Evolutionary conservation across 2,329 filamentous ascomycete genomes (phyloP).

Genomic region (Colletotrichum cereale): DNA sequence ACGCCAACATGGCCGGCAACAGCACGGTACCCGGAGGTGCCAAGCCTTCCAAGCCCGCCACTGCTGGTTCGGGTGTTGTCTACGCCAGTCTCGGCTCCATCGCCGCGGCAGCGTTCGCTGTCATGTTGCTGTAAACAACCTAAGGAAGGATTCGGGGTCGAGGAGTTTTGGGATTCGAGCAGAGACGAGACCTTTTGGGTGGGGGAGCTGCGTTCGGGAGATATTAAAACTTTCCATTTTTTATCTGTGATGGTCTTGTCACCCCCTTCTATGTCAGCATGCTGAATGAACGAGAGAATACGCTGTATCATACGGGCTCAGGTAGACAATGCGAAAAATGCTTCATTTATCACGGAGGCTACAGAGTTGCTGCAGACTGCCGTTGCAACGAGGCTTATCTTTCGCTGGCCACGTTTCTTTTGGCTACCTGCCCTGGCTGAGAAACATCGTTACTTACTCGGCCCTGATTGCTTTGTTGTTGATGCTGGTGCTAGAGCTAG

Average conservation of each 20-base stretch:
- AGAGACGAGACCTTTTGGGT: background rate
- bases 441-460: background rate
- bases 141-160: background rate
- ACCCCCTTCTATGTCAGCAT: conserved; percentile 2
- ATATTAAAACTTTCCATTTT: background rate
- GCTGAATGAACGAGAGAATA: conserved; percentile 9
- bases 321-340: conserved; percentile 33
- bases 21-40: conserved; percentile 3
- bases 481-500: background rate
- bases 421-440: background rate
- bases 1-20: conserved; percentile 42
- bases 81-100: conserved; percentile 27
- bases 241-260: conserved; percentile 23
- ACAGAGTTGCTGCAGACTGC: background rate
- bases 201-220: background rate
- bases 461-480: background rate
- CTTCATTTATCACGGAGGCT: conserved; percentile 2
- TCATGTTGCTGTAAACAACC: conserved; percentile 27
- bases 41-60: conserved; percentile 17
- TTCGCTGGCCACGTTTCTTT: background rate
- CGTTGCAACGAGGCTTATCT: background rate
- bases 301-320: conserved; percentile 33
- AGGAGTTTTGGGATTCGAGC: conserved; percentile 6
- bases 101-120: conserved; percentile 17
- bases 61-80: conserved; percentile 5